Evolutionary conservation across 805 yeast genomes (phyloP).

Genomic region (Saturnispora saitoi): DNA sequence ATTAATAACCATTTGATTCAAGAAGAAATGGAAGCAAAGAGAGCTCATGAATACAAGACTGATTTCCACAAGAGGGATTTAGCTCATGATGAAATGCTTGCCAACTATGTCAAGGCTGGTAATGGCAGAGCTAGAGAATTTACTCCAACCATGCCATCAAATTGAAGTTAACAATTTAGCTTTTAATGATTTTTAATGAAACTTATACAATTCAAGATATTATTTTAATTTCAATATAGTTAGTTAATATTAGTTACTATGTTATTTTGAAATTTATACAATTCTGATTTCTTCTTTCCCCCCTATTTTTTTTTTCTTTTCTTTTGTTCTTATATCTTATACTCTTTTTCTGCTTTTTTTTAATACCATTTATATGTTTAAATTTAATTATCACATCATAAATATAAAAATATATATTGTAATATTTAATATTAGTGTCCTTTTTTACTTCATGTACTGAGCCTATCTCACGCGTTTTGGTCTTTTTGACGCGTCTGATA

Average conservation of each 20-base stretch:
- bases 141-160: constrained; percentile 7
- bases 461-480: background rate
- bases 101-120: constrained; percentile 22
- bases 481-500: background rate
- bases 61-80: constrained; percentile 21
- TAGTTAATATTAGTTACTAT: too few species aligned
- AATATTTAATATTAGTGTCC: too few species aligned
- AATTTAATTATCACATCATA: too few species aligned
- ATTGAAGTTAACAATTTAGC: background rate
- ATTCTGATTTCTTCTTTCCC: too few species aligned
- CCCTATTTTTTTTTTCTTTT: too few species aligned
- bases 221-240: background rate
- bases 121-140: constrained; percentile 26
- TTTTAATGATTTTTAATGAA: background rate
- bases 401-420: too few species aligned
- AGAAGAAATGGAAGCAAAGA: constrained; percentile 25
- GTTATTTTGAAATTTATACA: too few species aligned
- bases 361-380: too few species aligned
- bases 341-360: too few species aligned
- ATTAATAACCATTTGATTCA: constrained; percentile 27
- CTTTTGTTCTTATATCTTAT: too few species aligned
- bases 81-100: constrained; percentile 21
- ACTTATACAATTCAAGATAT: constrained; percentile 2
- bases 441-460: too few species aligned
- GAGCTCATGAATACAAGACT: constrained; percentile 21